Percentiles rank a stretch among this genome's conserved stretches.
Conservation (phyloP, 148 eudicot species). For the Vaccinium corymbosum region DNA sequence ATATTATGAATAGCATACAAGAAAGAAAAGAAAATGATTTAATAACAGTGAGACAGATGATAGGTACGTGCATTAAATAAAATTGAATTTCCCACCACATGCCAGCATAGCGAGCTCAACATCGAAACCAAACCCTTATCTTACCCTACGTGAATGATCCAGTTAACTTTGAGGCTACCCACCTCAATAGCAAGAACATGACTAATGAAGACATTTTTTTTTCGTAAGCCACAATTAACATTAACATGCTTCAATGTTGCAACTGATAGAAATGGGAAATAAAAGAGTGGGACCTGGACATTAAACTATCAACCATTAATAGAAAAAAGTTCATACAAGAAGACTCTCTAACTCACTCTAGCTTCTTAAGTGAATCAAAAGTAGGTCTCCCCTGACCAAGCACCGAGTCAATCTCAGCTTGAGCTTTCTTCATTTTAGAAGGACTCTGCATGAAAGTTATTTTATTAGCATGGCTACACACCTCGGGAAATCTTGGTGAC, state of each 20-base stretch:
- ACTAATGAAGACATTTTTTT: neutral
- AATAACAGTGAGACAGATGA: neutral
- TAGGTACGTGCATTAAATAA: neutral
- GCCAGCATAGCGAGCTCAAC: neutral
- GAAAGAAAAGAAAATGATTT: neutral
- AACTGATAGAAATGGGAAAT: neutral
- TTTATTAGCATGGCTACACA: slow-evolving; percentile 12
- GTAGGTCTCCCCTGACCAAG: slow-evolving; percentile 62
- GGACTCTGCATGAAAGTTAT: slow-evolving; percentile 55
- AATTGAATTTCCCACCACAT: neutral
- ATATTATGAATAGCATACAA: neutral
- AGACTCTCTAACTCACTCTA: slow-evolving; percentile 48
- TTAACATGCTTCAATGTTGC: neutral
- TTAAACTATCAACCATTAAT: slow-evolving; percentile 9
- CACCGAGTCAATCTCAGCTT: slow-evolving; percentile 81
- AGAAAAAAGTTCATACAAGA: slow-evolving; percentile 3
- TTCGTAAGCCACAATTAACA: neutral
- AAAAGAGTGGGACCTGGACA: neutral
- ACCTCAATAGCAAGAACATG: neutral
- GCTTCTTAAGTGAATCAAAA: slow-evolving; percentile 66
- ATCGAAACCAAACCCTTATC: neutral
- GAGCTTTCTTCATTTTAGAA: slow-evolving; percentile 94
- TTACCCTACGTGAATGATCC: neutral
- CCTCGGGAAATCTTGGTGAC: neutral
- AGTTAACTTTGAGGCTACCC: neutral